Percentiles rank a stretch among this genome's conserved stretches.
Conservation (phyloP, 2,329 filamentous ascomycete genomes). For the Orbilia ellipsospora region DNA sequence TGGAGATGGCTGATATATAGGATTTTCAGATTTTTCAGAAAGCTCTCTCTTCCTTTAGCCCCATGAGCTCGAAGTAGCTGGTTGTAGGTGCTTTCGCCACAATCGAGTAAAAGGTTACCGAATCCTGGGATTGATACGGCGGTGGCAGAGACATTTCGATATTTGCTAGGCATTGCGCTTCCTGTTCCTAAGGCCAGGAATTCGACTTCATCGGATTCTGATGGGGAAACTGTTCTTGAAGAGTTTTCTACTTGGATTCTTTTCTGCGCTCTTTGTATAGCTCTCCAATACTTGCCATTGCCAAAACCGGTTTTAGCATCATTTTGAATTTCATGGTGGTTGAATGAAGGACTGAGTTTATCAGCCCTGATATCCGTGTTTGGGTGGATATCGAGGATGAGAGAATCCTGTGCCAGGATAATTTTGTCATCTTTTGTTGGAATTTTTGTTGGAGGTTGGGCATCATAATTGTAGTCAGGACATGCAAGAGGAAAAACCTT, state of each 20-base stretch:
- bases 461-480: conserved; percentile 64
- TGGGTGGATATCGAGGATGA: conserved; percentile 43
- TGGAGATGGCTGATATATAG: conserved; percentile 97
- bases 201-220: conserved; percentile 77
- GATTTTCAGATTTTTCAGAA: conserved; percentile 80
- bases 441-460: conserved; percentile 66
- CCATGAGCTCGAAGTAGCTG: conserved; percentile 81
- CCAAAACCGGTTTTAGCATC: conserved; percentile 49
- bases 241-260: conserved; percentile 59
- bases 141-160: conserved; percentile 93
- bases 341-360: conserved; percentile 56
- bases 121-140: conserved; percentile 83
- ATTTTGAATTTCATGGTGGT: conserved; percentile 55
- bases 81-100: conserved; percentile 90
- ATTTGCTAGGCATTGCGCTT: conserved; percentile 88
- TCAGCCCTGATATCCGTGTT: conserved; percentile 5
- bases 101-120: conserved; percentile 91
- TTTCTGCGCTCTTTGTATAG: conserved; percentile 67
- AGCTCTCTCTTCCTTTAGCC: conserved; percentile 72
- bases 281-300: conserved; percentile 65
- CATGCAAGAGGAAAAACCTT: conserved; percentile 76
- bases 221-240: conserved; percentile 68
- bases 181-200: conserved; percentile 90
- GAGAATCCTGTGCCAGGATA: conserved; percentile 24
- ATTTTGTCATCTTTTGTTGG: conserved; percentile 30